Base-by-base conservation (phyloP, 1,139 yeast species). In the Yueomyces sp. region DNA sequence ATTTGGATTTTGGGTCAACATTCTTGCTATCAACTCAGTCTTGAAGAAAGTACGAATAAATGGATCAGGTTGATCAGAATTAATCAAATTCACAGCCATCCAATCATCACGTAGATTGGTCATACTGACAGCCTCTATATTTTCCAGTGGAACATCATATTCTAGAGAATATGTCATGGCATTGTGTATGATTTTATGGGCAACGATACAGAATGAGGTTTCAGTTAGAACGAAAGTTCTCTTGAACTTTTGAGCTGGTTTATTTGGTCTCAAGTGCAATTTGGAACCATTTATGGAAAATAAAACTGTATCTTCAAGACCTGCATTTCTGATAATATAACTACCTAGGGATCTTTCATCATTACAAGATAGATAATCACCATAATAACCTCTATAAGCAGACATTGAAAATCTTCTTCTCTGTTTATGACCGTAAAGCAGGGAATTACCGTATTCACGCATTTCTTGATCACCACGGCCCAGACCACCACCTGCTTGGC, bases 361-460 rank as follows among this genome's bases (percentile, higher is more conserved):
- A 63, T 86, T 85, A 57, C 96, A 84, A n/a, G 80, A 87, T 49
- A 91, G 68, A 56, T 91, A 93, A 62, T 91, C 99, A 8, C 97
- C 98, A 79, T 81, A 74, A 53, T 75, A 93, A 12, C 93, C 81
- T 53, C 99, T 75, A 44, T 82, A 83, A 0, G 97, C 97, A 42
- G 87, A 65, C 63, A 91, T 68, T 33, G 95, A 84, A 71, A 86
- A 73, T 45, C 93, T 67, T 55, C 98, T 78, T 64, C 99, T 84
- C 61, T 93, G 93, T 59, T 93, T 91, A 56, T 84, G 73, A 35
- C 82, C 81, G 32, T 72, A 78, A 39, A 86, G 69, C 39, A 86
- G 61, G n/a, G 70, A 68, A 42, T 78, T 81, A 44, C 96, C 96
- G 52, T 76, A 73, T 54, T 89, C 96, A 59, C 97, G 78, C 40